A percentile compares a stretch with the other conserved stretches of the same genome.
These are phyloP conservation scores for Penstemon eatonii DNA, from an alignment of 257 asterid species.

Conservation along the genomic window DNA sequence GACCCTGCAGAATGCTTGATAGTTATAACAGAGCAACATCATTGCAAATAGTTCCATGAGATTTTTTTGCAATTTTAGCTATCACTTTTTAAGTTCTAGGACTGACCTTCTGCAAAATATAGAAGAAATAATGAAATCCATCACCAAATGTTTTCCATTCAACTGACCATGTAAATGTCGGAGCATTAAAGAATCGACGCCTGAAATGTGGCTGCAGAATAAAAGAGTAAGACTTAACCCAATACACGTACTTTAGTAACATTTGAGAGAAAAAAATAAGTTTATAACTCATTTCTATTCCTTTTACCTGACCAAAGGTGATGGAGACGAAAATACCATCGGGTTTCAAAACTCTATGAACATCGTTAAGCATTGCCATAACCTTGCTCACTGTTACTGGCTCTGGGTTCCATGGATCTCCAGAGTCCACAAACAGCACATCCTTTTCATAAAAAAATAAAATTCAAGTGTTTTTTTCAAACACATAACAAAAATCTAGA, in stretches of 20 bases:
- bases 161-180: constrained; percentile 77
- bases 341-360: constrained; percentile 83
- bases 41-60: neutral
- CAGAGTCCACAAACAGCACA: constrained; percentile 92
- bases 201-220: constrained; percentile 83
- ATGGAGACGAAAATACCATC: constrained; percentile 81
- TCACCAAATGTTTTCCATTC: constrained; percentile 92
- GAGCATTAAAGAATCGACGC: constrained; percentile 70
- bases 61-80: neutral
- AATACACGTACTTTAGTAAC: neutral
- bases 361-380: constrained; percentile 78
- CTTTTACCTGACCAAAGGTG: constrained; percentile 86
- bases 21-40: constrained; percentile 14
- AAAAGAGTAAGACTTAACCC: constrained; percentile 7
- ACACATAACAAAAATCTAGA: neutral
- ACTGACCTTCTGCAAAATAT: constrained; percentile 77
- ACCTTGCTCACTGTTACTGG: constrained; percentile 67
- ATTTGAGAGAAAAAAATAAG: neutral
- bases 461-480: neutral
- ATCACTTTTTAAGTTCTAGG: neutral
- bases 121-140: constrained; percentile 90
- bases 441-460: constrained; percentile 54
- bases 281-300: neutral
- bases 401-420: constrained; percentile 97
- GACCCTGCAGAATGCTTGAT: constrained; percentile 57